phyloP scores from a whole-genome alignment of 2,329 filamentous ascomycete genomes.

The Zopfia rhizophila region DNA sequence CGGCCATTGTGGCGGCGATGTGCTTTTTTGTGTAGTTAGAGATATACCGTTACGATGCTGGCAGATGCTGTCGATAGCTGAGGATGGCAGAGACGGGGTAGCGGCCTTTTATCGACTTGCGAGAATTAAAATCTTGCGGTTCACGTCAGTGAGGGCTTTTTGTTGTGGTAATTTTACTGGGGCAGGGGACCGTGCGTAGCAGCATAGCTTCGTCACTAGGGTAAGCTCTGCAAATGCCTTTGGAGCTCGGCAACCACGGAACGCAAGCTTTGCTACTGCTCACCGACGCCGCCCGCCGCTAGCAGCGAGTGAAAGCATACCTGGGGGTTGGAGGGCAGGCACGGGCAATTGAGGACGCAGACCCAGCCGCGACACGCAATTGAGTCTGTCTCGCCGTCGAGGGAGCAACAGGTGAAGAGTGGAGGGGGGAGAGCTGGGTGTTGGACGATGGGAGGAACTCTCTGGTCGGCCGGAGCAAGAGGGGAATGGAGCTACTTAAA shows the following conservation, averaged over 20 bases:
- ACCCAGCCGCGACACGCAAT: slow-evolving; percentile 35
- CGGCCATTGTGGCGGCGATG: slow-evolving; percentile 27
- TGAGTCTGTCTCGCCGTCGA: slow-evolving; percentile 34
- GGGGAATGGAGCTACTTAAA: slow-evolving; percentile 24
- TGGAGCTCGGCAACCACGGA: not conserved
- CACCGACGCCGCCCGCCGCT: not conserved
- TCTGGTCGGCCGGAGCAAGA: slow-evolving; percentile 21
- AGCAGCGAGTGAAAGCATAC: not conserved
- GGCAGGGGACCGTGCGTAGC: slow-evolving; percentile 10
- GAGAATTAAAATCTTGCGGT: slow-evolving; percentile 13
- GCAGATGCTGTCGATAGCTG: slow-evolving; percentile 11
- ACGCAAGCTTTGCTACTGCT: not conserved
- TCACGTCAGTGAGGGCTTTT: slow-evolving; percentile 12
- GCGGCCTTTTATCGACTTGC: slow-evolving; percentile 10
- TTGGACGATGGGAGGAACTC: slow-evolving; percentile 21
- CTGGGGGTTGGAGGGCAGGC: not conserved
- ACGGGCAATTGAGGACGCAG: slow-evolving; percentile 30
- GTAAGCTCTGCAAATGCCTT: slow-evolving; percentile 2
- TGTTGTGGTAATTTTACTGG: slow-evolving; percentile 26
- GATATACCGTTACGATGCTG: slow-evolving; percentile 7
- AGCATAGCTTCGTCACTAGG: not conserved
- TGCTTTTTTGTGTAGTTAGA: slow-evolving; percentile 12
- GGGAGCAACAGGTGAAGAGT: slow-evolving; percentile 25
- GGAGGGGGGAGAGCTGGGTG: slow-evolving; percentile 21
- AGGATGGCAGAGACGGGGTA: slow-evolving; percentile 9